Percentiles rank a stretch among this genome's conserved stretches.
Evolutionary conservation across 106 monocot genomes (phyloP).

Genomic region (Dioscorea alata): DNA sequence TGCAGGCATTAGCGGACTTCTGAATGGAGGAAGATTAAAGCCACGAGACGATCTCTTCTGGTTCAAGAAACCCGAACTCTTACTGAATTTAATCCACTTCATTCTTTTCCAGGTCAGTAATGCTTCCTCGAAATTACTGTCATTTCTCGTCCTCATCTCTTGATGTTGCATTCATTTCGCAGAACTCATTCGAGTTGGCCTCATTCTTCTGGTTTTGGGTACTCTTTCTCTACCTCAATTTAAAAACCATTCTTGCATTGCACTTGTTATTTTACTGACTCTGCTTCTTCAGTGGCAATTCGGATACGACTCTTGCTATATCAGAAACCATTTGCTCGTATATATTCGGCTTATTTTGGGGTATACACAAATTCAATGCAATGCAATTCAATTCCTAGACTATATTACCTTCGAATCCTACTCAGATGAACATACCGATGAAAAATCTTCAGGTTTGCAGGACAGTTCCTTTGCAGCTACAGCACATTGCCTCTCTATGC

Average conservation of each 20-base stretch:
- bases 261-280: neutral
- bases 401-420: too few species aligned
- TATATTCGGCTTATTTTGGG: conserved; percentile 83
- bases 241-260: neutral
- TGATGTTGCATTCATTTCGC: conserved; percentile 9
- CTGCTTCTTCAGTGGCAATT: conserved; percentile 72
- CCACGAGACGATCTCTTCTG: conserved; percentile 94
- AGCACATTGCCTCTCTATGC: conserved; percentile 95
- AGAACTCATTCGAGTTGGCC: conserved; percentile 98
- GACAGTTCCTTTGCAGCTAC: conserved; percentile 95
- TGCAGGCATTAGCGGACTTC: conserved; percentile 40
- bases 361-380: conserved; percentile 23
- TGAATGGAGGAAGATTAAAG: conserved; percentile 34
- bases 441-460: conserved; percentile 53
- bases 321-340: conserved; percentile 65
- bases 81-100: conserved; percentile 84
- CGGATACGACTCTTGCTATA: conserved; percentile 90
- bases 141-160: neutral
- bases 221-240: conserved; percentile 12
- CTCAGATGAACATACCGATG: too few species aligned
- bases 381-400: too few species aligned
- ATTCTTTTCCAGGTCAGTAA: conserved; percentile 85
- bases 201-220: conserved; percentile 99
- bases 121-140: neutral
- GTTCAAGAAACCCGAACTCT: conserved; percentile 94